Percentiles rank a stretch among this genome's conserved stretches.
These are phyloP conservation scores for Arthrobotrys entomopaga DNA, from an alignment of 2,329 filamentous ascomycete genomes.

Conservation along the genomic window DNA sequence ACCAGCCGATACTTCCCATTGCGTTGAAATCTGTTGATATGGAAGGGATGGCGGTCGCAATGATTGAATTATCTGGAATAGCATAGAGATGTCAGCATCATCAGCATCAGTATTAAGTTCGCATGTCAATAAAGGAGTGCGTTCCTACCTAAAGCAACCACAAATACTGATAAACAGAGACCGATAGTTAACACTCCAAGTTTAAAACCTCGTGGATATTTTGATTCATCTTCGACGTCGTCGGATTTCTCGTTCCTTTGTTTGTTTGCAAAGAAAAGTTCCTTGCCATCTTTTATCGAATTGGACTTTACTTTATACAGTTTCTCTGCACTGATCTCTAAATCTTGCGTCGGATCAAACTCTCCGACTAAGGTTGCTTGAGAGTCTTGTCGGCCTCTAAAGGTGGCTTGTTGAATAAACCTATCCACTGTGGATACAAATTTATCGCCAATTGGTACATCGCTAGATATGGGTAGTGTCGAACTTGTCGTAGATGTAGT, in stretches of 20 bases:
- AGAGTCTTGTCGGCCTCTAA: no score
- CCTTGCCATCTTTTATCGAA: slow-evolving; percentile 6
- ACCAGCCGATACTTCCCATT: slow-evolving; percentile 62
- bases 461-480: no score
- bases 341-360: no score
- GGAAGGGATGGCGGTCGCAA: slow-evolving; percentile 52
- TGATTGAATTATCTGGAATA: slow-evolving; percentile 43
- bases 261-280: slow-evolving; percentile 10
- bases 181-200: slow-evolving; percentile 34
- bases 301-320: neutral
- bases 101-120: neutral
- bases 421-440: no score
- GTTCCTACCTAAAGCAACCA: slow-evolving; percentile 40
- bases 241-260: slow-evolving; percentile 13
- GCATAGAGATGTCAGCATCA: neutral
- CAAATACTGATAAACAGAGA: slow-evolving; percentile 49
- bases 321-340: no score
- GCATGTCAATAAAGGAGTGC: neutral
- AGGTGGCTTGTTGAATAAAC: no score
- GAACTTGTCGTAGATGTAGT: no score
- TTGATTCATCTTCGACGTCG: slow-evolving; percentile 42
- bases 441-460: no score
- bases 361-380: no score
- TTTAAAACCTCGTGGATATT: slow-evolving; percentile 39
- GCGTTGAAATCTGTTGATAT: slow-evolving; percentile 60